Evolutionary conservation across 139 green algal genomes (phyloP), one percentile per base, ranked within the genome.

Genomic region (Volvox africanus): DNA sequence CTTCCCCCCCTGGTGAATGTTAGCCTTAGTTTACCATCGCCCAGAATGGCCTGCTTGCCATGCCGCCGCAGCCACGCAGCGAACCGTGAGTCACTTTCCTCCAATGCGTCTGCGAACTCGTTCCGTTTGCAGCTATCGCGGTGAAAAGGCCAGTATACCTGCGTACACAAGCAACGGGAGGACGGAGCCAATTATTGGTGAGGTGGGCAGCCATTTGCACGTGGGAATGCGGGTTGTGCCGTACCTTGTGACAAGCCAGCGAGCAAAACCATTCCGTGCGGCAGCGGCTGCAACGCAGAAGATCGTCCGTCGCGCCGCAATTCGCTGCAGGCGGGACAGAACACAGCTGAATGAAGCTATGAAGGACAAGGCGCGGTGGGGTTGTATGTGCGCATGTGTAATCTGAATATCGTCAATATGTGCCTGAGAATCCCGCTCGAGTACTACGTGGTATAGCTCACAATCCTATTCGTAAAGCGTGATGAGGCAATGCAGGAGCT

Each of bases 121-220:
- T 99, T 99, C 28, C 89, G 90, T 6, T 88, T 85, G 94, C 98
- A 99, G 26, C 90, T 76, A 0, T 89, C 24, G 68, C 94, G 94
- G 92, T 99, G 98, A 87, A 99, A 98, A 2, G 98, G 97, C 97
- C 97, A 99, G 94, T 98, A 98, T 2, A 95, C 93, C 94, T 97
- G 82, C 21, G 62, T 9, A 9, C 44, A 55, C 9, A 9, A 5
- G 9, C 44, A 55, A 55, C 44, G 9, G 5, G 44, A 55, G 44
- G 44, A 55, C 44, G 9, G 44, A 9, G 44, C 44, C 44, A 55
- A 55, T 55, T 5, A 55, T 55, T 55, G 44, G 5, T 55, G 44
- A 55, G 44, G 9, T 55, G 44, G 9, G 44, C 44, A 55, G 44
- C 44, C 44, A 55, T 55, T 9, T 55, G 5, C 44, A 55, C 44